Evolutionary conservation across 1,139 yeast species (phyloP).

Genomic region (Kluyveromyces sp.): DNA sequence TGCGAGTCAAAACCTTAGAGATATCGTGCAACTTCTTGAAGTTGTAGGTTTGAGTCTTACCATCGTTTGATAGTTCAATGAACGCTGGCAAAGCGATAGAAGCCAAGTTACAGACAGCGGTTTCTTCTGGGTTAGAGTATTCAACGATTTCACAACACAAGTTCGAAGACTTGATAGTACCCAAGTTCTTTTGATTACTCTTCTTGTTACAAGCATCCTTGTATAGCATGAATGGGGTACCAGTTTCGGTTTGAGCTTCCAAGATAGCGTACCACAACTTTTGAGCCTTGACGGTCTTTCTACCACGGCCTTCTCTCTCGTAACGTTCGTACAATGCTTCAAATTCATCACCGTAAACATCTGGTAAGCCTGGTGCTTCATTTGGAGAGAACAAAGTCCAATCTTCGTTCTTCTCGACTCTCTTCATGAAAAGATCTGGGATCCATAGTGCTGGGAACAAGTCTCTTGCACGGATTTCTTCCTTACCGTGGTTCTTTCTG

Average conservation of each 20-base stretch:
- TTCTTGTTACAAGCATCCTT: constrained; percentile 82
- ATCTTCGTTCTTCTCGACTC: constrained; percentile 68
- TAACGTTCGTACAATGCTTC: constrained; percentile 61
- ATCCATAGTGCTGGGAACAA: constrained; percentile 89
- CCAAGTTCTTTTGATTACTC: constrained; percentile 80
- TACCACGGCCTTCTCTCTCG: constrained; percentile 65
- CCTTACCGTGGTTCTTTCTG: constrained; percentile 86
- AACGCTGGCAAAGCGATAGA: constrained; percentile 66
- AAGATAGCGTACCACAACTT: constrained; percentile 81
- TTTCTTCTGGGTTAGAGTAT: constrained; percentile 80
- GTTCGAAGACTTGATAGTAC: constrained; percentile 80
- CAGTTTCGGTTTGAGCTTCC: constrained; percentile 89
- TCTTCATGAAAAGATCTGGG: constrained; percentile 82
- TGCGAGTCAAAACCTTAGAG: constrained; percentile 65
- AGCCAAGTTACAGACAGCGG: constrained; percentile 87
- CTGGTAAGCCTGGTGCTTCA: constrained; percentile 78
- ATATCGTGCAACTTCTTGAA: constrained; percentile 64
- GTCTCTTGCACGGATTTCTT: constrained; percentile 85
- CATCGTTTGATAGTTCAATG: constrained; percentile 37
- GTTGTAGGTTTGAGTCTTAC: constrained; percentile 50
- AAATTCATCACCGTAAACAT: constrained; percentile 76
- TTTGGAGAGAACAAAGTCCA: constrained; percentile 88
- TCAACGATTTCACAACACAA: constrained; percentile 88
- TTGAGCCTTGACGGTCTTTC: constrained; percentile 71
- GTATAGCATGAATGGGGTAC: constrained; percentile 86